These are phyloP conservation scores for Blepharisma stoltei DNA, from an alignment of 73 alveolate genomes.

Conservation along the genomic window DNA sequence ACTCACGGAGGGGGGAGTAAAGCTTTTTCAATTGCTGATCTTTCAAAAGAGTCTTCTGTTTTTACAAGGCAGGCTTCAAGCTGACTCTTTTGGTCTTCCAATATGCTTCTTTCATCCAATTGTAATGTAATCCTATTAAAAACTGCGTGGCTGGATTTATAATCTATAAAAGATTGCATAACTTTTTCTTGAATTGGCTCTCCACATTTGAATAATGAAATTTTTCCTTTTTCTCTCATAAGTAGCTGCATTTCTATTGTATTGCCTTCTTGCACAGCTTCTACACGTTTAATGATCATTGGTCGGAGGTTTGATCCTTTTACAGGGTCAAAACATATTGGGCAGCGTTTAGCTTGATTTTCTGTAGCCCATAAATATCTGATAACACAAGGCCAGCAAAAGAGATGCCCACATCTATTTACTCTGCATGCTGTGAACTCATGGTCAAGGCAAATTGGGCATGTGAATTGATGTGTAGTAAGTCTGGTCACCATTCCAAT, in stretches of 20 bases:
- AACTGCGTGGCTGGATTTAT: too few species aligned
- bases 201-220: neutral
- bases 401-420: slow-evolving; percentile 24
- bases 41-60: neutral
- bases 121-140: too few species aligned
- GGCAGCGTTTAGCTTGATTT: neutral
- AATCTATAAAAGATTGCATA: too few species aligned
- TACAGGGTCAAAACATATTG: slow-evolving; percentile 11
- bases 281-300: neutral
- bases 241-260: neutral
- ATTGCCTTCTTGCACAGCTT: neutral
- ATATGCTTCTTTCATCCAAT: too few species aligned
- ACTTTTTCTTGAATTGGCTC: neutral
- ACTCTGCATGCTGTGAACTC: neutral
- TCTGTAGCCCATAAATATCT: slow-evolving; percentile 20
- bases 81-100: too few species aligned
- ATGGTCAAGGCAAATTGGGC: slow-evolving; percentile 38
- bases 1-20: too few species aligned
- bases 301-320: slow-evolving; percentile 24
- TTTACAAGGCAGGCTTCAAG: too few species aligned
- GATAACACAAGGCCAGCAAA: slow-evolving; percentile 39
- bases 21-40: slow-evolving; percentile 3
- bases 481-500: neutral
- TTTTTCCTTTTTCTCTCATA: slow-evolving; percentile 13
- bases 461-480: neutral